Conservation (phyloP, 345 rosid species). For the Eucalyptus guilfoylei region DNA sequence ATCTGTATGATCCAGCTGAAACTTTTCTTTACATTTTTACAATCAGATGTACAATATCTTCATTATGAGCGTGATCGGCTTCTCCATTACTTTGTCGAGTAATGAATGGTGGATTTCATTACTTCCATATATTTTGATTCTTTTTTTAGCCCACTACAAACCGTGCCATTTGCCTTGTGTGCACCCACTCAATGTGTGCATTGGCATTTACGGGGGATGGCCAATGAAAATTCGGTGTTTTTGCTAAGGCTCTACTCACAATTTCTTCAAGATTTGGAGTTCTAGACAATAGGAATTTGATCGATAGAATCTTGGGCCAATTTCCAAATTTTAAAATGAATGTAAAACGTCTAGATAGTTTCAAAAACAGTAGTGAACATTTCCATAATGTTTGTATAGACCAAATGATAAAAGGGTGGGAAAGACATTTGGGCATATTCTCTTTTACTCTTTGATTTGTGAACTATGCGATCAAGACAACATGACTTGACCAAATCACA, state of each 20-base stretch:
- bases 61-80: not conserved
- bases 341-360: not conserved
- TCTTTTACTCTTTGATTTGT: not conserved
- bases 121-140: not conserved
- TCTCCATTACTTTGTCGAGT: not conserved
- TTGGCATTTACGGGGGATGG: not conserved
- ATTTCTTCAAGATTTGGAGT: not conserved
- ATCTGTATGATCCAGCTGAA: not conserved
- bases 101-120: not conserved
- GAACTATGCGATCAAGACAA: not conserved
- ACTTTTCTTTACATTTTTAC: not conserved
- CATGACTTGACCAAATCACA: not conserved
- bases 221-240: not conserved
- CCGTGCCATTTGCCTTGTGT: not conserved
- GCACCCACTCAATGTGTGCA: not conserved
- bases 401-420: not conserved
- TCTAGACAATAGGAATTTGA: not conserved
- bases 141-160: not conserved
- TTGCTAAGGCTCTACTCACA: not conserved
- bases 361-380: not conserved
- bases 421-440: not conserved
- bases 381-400: not conserved
- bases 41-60: not conserved
- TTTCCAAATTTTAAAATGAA: not conserved
- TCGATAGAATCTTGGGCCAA: not conserved